Evolutionary conservation across 352 stramenopile species (phyloP), one percentile per base, ranked within the genome.

Genomic region (Stephanocyclus meneghinianus): DNA sequence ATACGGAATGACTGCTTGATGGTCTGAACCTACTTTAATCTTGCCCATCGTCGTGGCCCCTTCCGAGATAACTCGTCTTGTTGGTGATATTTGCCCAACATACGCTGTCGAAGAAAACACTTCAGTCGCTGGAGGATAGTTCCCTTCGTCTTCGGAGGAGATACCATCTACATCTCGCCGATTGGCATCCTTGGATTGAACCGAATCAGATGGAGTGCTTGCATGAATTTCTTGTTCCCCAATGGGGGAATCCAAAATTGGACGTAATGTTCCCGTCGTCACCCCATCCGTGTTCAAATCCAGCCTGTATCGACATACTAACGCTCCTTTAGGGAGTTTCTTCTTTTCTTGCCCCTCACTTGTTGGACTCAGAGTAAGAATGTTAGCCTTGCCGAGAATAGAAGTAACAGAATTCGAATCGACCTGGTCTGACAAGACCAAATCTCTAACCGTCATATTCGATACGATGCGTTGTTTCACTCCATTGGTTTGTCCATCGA

Each of bases 331-430:
- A 32, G 72, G 61, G 64, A 83, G 42, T 9, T 32, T 47, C 37
- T 29, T 68, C 29, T 67, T 56, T 50, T 66, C 48, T 37, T 71
- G 59, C 37, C 35, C 10, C n/a, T 60, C 13, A 57, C 59, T 71
- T 7, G 56, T 32, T 56, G 69, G 55, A 16, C 75, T 83, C 16
- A 76, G 56, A 61, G 69, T 78, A 2, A 83, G 50, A 21, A 88
- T 74, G 26, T 53, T 60, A 64, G 69, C 69, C 59, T 88, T 88
- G 1, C 71, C 81, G 35, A 88, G 65, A 60, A 92, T 85, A 8
- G 83, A 74, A 32, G 70, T 76, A n/a, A 87, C 61, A 37, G 69
- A 57, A 80, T 91, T 91, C 50, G 89, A 74, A 76, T 92, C 85
- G 11, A 47, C 64, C 59, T 89, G 77, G 59, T 91, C 84, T 4